Evolutionary conservation across 768 basidiomycete genomes (phyloP).

Genomic region (Tylopilus sp.): DNA sequence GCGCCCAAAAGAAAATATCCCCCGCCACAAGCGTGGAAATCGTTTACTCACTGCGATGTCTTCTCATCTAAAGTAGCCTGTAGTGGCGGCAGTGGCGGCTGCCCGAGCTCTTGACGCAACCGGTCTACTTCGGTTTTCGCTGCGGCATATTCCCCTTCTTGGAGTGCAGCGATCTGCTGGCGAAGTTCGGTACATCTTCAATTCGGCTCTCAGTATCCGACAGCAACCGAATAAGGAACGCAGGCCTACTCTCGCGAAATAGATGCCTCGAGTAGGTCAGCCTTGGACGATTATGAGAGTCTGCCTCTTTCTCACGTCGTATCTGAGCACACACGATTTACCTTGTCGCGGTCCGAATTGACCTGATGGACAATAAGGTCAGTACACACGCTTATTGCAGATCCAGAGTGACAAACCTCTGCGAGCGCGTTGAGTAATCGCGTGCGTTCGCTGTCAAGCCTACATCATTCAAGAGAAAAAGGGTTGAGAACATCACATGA

Average conservation of each 20-base stretch:
- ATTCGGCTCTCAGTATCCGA: constrained; percentile 8
- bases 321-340: constrained; percentile 12
- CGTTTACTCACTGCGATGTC: constrained; percentile 43
- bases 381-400: constrained; percentile 5
- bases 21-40: constrained; percentile 12
- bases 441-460: constrained; percentile 74
- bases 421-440: constrained; percentile 63
- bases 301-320: constrained; percentile 1
- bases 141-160: constrained; percentile 71
- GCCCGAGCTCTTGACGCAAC: constrained; percentile 72
- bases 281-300: constrained; percentile 33
- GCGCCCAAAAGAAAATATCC: constrained; percentile 2
- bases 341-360: constrained; percentile 81
- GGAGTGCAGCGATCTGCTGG: constrained; percentile 59
- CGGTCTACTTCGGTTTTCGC: constrained; percentile 78
- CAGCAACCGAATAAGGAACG: constrained; percentile 1
- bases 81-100: constrained; percentile 66
- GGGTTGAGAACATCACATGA: constrained; percentile 14
- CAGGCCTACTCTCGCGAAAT: constrained; percentile 63
- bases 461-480: constrained; percentile 23
- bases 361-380: constrained; percentile 41
- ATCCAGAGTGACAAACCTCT: constrained; percentile 48
- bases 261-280: constrained; percentile 64
- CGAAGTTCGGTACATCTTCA: constrained; percentile 64
- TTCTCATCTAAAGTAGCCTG: constrained; percentile 75